Conservation (phyloP, 345 rosid genomes). For the Mangifera indica region DNA sequence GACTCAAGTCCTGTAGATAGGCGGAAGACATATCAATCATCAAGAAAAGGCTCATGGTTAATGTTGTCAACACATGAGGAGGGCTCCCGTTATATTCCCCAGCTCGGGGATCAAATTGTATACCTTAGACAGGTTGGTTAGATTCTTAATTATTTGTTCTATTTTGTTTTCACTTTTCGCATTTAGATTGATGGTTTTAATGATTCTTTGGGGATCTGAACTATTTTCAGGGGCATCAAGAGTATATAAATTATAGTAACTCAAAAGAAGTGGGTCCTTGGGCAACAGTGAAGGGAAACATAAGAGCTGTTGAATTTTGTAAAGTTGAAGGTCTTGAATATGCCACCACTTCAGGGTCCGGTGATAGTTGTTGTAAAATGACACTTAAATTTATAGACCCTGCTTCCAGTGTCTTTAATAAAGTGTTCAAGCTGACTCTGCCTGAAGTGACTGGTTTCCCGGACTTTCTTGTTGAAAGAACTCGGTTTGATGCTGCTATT, state of each 20-base stretch:
- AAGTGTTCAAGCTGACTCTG: constrained; percentile 64
- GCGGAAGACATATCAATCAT: constrained; percentile 49
- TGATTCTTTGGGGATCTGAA: not conserved
- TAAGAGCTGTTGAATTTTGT: constrained; percentile 87
- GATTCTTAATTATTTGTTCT: constrained; percentile 6
- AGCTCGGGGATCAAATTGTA: constrained; percentile 78
- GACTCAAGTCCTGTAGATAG: constrained; percentile 56
- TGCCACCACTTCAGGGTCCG: constrained; percentile 82
- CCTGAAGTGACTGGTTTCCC: constrained; percentile 88
- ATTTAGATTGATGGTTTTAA: not conserved
- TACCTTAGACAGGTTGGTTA: constrained; percentile 84
- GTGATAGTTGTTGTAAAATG: constrained; percentile 98
- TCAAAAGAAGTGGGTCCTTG: constrained; percentile 73
- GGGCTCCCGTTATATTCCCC: constrained; percentile 93
- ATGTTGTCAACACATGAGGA: constrained; percentile 76
- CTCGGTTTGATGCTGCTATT: constrained; percentile 77
- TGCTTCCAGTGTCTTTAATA: constrained; percentile 48
- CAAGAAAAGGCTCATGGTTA: constrained; percentile 74
- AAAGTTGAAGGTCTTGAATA: constrained; percentile 79
- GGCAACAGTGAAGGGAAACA: constrained; percentile 50
- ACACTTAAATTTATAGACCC: constrained; percentile 76
- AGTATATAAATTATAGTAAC: constrained; percentile 46
- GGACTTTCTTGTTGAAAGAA: constrained; percentile 94
- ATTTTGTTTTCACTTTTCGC: constrained; percentile 7
- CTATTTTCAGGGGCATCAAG: constrained; percentile 84